Base-by-base conservation (phyloP, 2,329 filamentous ascomycete genomes). In the Colletotrichum lupini region DNA sequence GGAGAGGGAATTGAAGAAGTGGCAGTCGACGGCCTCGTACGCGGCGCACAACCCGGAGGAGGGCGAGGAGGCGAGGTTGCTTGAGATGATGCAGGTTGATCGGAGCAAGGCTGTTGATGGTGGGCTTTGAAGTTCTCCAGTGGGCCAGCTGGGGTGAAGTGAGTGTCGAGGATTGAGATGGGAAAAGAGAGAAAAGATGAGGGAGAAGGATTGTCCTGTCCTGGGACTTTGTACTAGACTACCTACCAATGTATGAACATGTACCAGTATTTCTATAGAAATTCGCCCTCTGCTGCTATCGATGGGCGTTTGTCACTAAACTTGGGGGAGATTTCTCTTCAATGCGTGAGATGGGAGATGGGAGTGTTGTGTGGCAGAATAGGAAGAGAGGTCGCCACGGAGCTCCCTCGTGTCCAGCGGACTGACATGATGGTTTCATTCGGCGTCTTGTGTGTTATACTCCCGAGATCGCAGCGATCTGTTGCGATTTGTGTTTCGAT, bases 1-100 rank as follows among this genome's bases (percentile, higher is more conserved):
- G 62, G 19, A 26, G 14, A 82, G 81, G 75, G 78, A 81, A 26
- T 81, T 78, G 79, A 72, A 77, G 80, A 76, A 80, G 83, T 72
- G 76, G 80, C 42, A 80, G 82, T 35, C 65, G 37, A 42, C 37
- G 37, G 82, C 32, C 32, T 35, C 32, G 4, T 76, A 78, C 63
- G 74, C 72, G 49, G 77, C 79, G 14, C 37, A 42, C 37, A 42
- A 42, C 19, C 2, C 5, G 14, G 76, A 79, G 26, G 37, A 77
- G n/a, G 76, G 82, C 26, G 76, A 83, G 26, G 80, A 84, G 8
- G 79, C 82, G 0, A 81, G 52, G 60, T 77, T 85, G 79, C 69
- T 86, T 60, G 70, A 78, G 24, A 77, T 83, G 70, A 74, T 74
- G 62, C 24, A 73, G 68, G 68, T 55, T 46, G 49, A 72, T 46